Evolutionary conservation across 129 eudicot species (phyloP), one percentile per base, ranked within the genome.

Genomic region (Flaveria robusta): DNA sequence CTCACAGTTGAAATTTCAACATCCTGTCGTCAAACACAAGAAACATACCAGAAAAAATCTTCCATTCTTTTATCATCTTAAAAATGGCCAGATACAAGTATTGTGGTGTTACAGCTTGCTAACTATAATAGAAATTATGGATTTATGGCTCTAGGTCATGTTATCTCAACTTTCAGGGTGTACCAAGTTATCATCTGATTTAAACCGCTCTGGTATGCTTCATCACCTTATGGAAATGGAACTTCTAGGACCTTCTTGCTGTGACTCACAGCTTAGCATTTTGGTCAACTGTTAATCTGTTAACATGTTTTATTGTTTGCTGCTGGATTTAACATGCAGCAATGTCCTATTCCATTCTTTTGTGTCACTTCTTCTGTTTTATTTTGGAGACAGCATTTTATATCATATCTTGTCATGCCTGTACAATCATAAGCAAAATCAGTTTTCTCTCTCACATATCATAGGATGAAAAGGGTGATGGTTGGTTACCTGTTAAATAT

Each of bases 181-280:
- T 66, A 18, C 50, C 18, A 39, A 37, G 8, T 66, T 37, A 37
- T 66, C 71, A 66, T 66, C 42, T 41, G 15, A 50, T 66, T 37
- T 66, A 37, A 66, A 14, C 50, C 2, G 12, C 39, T n/a, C 14
- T n/a, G 7, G 19, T 66, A 3, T 10, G 49, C 13, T 13, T 43
- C 14, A 43, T 43, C 47, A 1, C 13, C 14, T 7, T 43, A 42
- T 42, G 46, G 46, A 42, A 7, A 1, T 42, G 46, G 46, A 42
- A 42, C 2, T 7, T 42, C 7, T 42, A 5, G 41, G 71, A 14
- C 51, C 23, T 39, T 66, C 29, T 66, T 66, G 16, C 51, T 2
- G 18, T 66, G 71, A 66, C 71, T 66, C 39, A 66, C 9, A 66
- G 52, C 29, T 41, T 50, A 15, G 45, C 31, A 41, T 66, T 66